phyloP scores from a whole-genome alignment of 768 basidiomycete species.

The Sporobolomyces roseus region DNA sequence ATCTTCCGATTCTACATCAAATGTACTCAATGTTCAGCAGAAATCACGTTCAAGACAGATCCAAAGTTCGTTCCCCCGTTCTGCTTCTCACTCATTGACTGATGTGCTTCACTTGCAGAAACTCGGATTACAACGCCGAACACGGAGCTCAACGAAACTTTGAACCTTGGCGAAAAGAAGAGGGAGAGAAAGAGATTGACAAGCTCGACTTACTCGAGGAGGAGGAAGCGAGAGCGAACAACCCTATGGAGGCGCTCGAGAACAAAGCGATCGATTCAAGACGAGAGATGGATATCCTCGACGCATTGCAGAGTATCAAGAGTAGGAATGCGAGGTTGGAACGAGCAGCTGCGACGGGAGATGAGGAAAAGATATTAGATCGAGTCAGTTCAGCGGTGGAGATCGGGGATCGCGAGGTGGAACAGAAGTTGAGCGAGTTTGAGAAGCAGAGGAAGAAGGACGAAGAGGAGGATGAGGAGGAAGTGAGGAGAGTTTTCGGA shows the following conservation, averaged over 20 bases:
- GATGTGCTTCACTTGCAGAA: conserved; percentile 48
- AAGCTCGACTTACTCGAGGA: conserved; percentile 77
- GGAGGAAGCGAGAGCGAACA: conserved; percentile 85
- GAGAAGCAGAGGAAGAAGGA: conserved; percentile 57
- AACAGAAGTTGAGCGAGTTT: conserved; percentile 62
- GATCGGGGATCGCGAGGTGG: conserved; percentile 55
- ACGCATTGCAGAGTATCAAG: conserved; percentile 87
- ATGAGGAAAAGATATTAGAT: conserved; percentile 64
- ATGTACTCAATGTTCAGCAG: conserved; percentile 87
- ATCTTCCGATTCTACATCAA: conserved; percentile 50
- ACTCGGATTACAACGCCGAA: conserved; percentile 87
- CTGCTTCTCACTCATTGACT: not conserved
- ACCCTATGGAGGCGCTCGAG: conserved; percentile 95
- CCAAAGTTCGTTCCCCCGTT: conserved; percentile 58
- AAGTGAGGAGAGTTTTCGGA: conserved; percentile 82
- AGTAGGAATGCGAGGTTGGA: conserved; percentile 84
- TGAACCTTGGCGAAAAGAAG: conserved; percentile 90
- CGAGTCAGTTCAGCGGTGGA: conserved; percentile 56
- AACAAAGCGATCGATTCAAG: conserved; percentile 87
- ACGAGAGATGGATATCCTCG: conserved; percentile 96
- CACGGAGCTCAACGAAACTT: conserved; percentile 97
- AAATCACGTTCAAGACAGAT: conserved; percentile 99
- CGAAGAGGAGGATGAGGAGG: conserved; percentile 86
- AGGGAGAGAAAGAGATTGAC: conserved; percentile 64
- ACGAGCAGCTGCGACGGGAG: conserved; percentile 59